These are phyloP conservation scores for Neurospora tetraspora DNA, from an alignment of 495 filamentous ascomycete species.

Conservation along the genomic window DNA sequence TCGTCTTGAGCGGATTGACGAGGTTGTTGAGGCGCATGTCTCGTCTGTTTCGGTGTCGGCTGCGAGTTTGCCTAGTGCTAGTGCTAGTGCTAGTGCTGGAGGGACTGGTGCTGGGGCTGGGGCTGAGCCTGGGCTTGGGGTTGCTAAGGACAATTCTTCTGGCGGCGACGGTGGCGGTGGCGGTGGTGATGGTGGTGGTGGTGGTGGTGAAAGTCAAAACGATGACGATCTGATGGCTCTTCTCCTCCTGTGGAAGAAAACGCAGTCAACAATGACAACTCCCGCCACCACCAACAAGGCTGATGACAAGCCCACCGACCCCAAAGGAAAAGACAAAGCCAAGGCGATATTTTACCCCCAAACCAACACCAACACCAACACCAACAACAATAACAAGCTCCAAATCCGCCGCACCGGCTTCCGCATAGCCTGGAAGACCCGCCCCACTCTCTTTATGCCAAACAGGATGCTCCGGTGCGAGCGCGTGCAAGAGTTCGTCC, in stretches of 20 bases:
- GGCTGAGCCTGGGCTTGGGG: too few species aligned
- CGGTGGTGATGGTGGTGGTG: not conserved
- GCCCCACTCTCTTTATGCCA: conserved; percentile 8
- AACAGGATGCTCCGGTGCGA: conserved; percentile 22
- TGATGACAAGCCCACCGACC: not conserved
- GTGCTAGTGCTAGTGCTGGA: not conserved
- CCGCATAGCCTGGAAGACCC: conserved; percentile 23
- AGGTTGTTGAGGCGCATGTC: not conserved
- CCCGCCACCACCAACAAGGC: not conserved
- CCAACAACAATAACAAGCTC: not conserved
- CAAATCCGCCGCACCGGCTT: conserved; percentile 13
- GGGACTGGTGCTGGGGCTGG: not conserved
- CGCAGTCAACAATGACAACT: not conserved
- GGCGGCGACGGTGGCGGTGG: not conserved
- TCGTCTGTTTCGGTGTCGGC: not conserved
- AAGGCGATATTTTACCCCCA: not conserved
- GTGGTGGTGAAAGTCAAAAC: not conserved
- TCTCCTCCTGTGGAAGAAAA: not conserved
- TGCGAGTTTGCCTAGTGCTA: not conserved
- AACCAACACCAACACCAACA: not conserved
- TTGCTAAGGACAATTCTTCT: not conserved
- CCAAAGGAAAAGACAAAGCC: not conserved
- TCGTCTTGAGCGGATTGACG: conserved; percentile 20
- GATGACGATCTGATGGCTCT: not conserved
- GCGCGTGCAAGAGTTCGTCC: conserved; percentile 30